Conservation (phyloP, 2,329 filamentous ascomycete species). For the Hirsutella minnesotensis region DNA sequence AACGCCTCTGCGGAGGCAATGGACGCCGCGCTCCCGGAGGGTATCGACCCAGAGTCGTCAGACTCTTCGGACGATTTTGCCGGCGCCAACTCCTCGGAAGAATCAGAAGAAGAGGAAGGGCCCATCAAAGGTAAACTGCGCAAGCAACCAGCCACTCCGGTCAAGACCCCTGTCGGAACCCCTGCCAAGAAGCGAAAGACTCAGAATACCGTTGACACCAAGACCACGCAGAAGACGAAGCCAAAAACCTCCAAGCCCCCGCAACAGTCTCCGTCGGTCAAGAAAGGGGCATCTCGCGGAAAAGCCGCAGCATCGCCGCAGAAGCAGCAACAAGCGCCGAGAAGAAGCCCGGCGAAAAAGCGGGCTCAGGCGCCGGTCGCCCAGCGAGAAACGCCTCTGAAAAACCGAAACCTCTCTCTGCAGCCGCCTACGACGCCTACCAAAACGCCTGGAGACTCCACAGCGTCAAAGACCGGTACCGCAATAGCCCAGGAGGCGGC, state of each 20-base stretch:
- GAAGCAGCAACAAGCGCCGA: background rate
- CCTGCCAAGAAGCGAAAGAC: constrained; percentile 13
- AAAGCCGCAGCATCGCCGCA: background rate
- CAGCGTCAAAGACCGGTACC: background rate
- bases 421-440: background rate
- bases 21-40: constrained; percentile 13
- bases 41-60: constrained; percentile 14
- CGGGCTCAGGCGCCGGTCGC: no score
- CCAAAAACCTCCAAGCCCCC: constrained; percentile 4
- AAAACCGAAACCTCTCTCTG: background rate
- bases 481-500: background rate
- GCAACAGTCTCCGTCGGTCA: background rate
- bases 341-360: background rate
- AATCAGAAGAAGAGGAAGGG: constrained; percentile 18
- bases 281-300: background rate
- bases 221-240: constrained; percentile 15
- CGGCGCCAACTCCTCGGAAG: constrained; percentile 15
- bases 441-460: background rate
- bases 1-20: constrained; percentile 10
- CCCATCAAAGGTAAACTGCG: constrained; percentile 23
- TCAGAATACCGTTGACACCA: constrained; percentile 20
- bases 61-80: constrained; percentile 23
- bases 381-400: background rate
- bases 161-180: constrained; percentile 12
- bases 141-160: constrained; percentile 12